Conservation (phyloP, 2,329 filamentous ascomycete genomes). For the Aspergillus ochraceoroseus region DNA sequence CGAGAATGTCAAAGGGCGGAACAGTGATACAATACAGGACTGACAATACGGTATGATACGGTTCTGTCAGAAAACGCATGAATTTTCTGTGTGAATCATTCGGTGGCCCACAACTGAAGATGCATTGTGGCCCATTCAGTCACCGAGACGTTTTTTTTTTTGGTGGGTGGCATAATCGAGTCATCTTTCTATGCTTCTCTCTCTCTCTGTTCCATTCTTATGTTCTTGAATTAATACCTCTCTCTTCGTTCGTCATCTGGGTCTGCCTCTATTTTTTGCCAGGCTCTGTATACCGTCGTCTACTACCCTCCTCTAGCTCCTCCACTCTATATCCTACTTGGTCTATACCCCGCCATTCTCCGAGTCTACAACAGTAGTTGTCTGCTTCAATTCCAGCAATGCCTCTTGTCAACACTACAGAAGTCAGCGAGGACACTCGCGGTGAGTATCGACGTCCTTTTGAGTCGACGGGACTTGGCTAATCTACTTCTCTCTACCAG, state of each 20-base stretch:
- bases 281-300: not conserved
- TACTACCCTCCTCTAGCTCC: conserved; percentile 3
- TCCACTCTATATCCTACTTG: not conserved
- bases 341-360: conserved; percentile 2
- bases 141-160: too few relatives aligned
- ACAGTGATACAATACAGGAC: not conserved
- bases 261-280: not conserved
- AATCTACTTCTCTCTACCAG: conserved; percentile 45
- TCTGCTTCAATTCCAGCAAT: conserved; percentile 28
- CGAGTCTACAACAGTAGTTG: not conserved
- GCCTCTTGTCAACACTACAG: conserved; percentile 41
- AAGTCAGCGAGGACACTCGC: conserved; percentile 45
- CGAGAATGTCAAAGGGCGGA: conserved; percentile 2
- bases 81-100: conserved; percentile 15
- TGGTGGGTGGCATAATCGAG: not conserved
- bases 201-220: not conserved
- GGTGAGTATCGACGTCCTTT: conserved; percentile 29
- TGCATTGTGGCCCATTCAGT: conserved; percentile 11
- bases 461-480: not conserved
- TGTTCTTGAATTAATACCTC: not conserved
- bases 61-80: not conserved
- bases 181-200: not conserved
- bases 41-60: conserved; percentile 6
- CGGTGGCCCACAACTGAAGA: conserved; percentile 11
- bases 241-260: not conserved